Conservation (phyloP, 208 protist species). For the Leishmania braziliensis region DNA sequence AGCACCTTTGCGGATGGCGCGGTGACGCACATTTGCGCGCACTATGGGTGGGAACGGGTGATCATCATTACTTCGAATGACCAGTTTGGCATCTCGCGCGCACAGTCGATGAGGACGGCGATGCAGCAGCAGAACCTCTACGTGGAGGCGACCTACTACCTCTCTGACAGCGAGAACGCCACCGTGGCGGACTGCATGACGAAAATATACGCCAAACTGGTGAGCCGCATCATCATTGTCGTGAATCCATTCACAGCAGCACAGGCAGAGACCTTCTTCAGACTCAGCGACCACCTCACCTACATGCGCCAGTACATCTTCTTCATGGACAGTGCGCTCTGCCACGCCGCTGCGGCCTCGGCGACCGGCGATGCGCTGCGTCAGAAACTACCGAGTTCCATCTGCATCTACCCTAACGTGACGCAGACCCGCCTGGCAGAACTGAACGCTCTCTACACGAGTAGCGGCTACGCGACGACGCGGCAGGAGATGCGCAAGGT, state of each 20-base stretch:
- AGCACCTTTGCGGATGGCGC: conserved; percentile 59
- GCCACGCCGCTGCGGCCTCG: conserved; percentile 47
- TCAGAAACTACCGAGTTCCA: conserved; percentile 70
- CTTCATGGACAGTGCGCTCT: conserved; percentile 69
- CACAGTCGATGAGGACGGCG: conserved; percentile 43
- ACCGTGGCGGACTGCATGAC: conserved; percentile 38
- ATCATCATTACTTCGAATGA: conserved; percentile 68
- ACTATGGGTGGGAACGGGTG: conserved; percentile 87
- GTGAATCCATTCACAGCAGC: conserved; percentile 45
- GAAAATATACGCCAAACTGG: conserved; percentile 68
- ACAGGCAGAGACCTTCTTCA: conserved; percentile 71
- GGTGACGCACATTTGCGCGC: conserved; percentile 60
- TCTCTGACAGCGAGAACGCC: conserved; percentile 35
- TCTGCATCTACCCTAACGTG: conserved; percentile 76
- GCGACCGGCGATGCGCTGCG: conserved; percentile 29
- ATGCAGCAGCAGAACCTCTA: conserved; percentile 71
- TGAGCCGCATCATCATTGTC: conserved; percentile 73
- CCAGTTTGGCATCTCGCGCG: conserved; percentile 55
- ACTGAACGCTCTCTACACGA: conserved; percentile 47
- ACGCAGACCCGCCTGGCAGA: conserved; percentile 25
- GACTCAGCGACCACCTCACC: conserved; percentile 42
- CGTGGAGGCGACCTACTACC: conserved; percentile 64
- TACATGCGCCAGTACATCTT: conserved; percentile 86
- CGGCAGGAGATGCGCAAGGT: conserved; percentile 41
- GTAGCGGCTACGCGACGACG: conserved; percentile 26